These are phyloP conservation scores for Xylaria venustula DNA, from an alignment of 495 filamentous ascomycete species.

Conservation along the genomic window DNA sequence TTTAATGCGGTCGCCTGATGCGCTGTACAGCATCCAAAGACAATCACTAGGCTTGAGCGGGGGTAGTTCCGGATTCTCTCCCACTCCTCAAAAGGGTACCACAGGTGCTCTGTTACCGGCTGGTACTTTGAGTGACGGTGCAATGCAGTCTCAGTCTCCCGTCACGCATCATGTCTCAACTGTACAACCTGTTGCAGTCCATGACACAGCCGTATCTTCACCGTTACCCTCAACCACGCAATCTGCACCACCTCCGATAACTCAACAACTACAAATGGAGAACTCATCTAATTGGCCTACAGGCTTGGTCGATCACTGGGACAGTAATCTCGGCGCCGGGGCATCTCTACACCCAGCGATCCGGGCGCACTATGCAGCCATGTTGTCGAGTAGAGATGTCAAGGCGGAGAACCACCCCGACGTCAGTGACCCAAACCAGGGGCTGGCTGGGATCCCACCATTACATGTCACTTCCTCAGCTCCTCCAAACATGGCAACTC, in stretches of 20 bases:
- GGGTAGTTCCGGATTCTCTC: conserved; percentile 1
- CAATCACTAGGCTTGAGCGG: conserved; percentile 19
- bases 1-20: conserved; percentile 40
- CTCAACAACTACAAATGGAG: neutral
- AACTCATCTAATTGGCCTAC: neutral
- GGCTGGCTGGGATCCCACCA: neutral
- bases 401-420: conserved; percentile 17
- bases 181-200: neutral
- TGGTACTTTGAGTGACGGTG: neutral
- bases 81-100: conserved; percentile 13
- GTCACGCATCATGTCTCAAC: neutral
- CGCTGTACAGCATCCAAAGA: conserved; percentile 30
- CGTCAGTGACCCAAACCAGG: neutral
- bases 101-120: conserved; percentile 13
- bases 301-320: conserved; percentile 15
- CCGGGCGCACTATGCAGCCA: conserved; percentile 39
- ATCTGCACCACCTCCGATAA: neutral
- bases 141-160: conserved; percentile 1
- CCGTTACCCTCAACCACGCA: conserved; percentile 7
- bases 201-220: neutral
- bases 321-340: conserved; percentile 21
- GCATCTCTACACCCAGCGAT: conserved; percentile 46
- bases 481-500: neutral
- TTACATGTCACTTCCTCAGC: neutral
- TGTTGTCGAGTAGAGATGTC: conserved; percentile 29